Conservation (phyloP, 1,284 basidiomycete genomes). For the Fomitopsis palustris region DNA sequence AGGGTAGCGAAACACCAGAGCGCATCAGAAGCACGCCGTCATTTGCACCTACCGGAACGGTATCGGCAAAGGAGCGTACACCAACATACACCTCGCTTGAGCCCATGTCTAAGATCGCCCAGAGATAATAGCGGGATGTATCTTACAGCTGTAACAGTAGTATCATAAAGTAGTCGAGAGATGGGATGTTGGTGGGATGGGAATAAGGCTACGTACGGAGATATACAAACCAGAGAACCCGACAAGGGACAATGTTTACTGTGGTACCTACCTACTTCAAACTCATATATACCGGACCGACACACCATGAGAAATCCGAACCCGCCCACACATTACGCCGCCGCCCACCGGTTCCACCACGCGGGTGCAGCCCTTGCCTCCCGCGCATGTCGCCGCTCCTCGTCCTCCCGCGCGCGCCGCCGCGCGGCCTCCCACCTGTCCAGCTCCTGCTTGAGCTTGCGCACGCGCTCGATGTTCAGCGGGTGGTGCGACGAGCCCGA, state of each 20-base stretch:
- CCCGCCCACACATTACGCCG: neutral
- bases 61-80: no score
- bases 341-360: neutral
- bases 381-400: conserved; percentile 33
- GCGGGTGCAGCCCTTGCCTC: conserved; percentile 3
- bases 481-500: conserved; percentile 53
- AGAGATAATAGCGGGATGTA: neutral
- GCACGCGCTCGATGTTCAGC: conserved; percentile 53
- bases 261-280: neutral
- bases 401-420: conserved; percentile 15
- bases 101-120: neutral
- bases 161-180: neutral
- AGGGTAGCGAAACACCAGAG: no score
- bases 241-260: neutral
- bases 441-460: conserved; percentile 60
- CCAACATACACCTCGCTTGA: neutral
- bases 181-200: neutral
- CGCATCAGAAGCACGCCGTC: no score
- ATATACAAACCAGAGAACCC: neutral
- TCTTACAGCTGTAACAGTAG: neutral
- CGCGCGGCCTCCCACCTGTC: conserved; percentile 60
- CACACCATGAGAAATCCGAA: neutral
- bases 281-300: no score
- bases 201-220: neutral
- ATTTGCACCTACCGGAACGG: no score